A percentile compares a stretch with the other conserved stretches of the same genome.
These are phyloP conservation scores for Penicillium waksmanii DNA, from an alignment of 495 filamentous ascomycete species.

Conservation along the genomic window DNA sequence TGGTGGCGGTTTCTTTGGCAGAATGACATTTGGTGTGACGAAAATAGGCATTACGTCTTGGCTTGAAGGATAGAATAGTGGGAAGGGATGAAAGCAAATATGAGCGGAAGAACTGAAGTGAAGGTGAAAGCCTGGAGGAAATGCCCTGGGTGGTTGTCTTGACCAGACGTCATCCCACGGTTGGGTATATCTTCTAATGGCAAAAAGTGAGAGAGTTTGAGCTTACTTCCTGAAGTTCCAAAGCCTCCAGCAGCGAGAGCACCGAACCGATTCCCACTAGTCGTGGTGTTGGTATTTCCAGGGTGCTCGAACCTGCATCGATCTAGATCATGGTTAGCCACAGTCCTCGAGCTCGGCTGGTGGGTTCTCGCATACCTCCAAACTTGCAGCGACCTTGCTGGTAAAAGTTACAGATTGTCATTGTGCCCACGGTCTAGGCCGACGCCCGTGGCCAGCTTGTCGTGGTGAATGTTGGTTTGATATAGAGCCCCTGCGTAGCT, in stretches of 20 bases:
- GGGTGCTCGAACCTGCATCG: constrained; percentile 61
- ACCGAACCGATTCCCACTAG: constrained; percentile 49
- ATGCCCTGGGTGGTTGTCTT: neutral
- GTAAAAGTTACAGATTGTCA: constrained; percentile 73
- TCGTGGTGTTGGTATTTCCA: constrained; percentile 28
- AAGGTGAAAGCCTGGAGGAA: neutral
- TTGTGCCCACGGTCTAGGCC: constrained; percentile 25
- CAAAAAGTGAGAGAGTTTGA: constrained; percentile 1
- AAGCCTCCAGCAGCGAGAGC: constrained; percentile 41
- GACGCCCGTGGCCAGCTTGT: constrained; percentile 2
- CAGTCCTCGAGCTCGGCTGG: neutral
- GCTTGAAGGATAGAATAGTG: too few relatives aligned
- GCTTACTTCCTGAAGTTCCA: constrained; percentile 35
- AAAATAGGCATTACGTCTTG: too few relatives aligned
- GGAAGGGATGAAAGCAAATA: neutral
- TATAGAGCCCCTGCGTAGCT: neutral
- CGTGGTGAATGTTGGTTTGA: constrained; percentile 2
- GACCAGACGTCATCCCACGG: neutral
- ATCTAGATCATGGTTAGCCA: constrained; percentile 40
- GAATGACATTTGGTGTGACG: neutral
- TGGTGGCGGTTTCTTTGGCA: neutral
- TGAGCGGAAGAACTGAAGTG: neutral
- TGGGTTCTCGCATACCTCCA: constrained; percentile 53
- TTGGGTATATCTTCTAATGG: neutral
- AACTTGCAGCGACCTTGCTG: constrained; percentile 73